A percentile compares a stretch with the other conserved stretches of the same genome.
phyloP scores from a whole-genome alignment of 2,329 filamentous ascomycete genomes.

The Aspergillus sp. region DNA sequence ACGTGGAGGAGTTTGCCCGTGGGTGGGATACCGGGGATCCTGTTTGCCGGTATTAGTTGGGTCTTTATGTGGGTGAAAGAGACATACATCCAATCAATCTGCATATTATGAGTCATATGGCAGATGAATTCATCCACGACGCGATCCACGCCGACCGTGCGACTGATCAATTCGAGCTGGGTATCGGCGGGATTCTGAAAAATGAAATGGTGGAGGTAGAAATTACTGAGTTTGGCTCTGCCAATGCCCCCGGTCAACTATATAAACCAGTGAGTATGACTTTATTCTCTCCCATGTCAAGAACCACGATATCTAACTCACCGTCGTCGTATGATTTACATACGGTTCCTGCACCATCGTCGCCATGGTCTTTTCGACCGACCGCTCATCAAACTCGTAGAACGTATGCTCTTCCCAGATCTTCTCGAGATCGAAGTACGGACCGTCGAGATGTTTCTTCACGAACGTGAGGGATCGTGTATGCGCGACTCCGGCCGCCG shows the following conservation, averaged over 20 bases:
- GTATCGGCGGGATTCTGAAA: conserved; percentile 70
- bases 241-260: conserved; percentile 68
- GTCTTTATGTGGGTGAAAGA: background rate
- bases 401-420: conserved; percentile 78
- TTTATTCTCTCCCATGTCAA: too few species aligned
- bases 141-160: conserved; percentile 70
- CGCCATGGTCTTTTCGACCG: conserved; percentile 72
- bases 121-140: conserved; percentile 71
- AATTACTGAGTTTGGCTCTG: conserved; percentile 59
- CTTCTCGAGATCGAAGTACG: conserved; percentile 70
- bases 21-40: conserved; percentile 59
- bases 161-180: conserved; percentile 65
- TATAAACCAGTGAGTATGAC: background rate
- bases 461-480: conserved; percentile 66
- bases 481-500: conserved; percentile 61
- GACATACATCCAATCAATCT: conserved; percentile 69
- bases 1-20: conserved; percentile 56
- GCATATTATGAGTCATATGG: conserved; percentile 61
- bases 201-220: conserved; percentile 74
- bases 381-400: conserved; percentile 68
- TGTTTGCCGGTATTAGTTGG: conserved; percentile 22
- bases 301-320: conserved; percentile 33
- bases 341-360: conserved; percentile 80
- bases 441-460: conserved; percentile 62
- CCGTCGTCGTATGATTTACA: conserved; percentile 73